Percentiles rank a stretch among this genome's conserved stretches.
Conservation (phyloP, 2,329 filamentous ascomycete genomes). For the Drechslerella coelobrocha region DNA sequence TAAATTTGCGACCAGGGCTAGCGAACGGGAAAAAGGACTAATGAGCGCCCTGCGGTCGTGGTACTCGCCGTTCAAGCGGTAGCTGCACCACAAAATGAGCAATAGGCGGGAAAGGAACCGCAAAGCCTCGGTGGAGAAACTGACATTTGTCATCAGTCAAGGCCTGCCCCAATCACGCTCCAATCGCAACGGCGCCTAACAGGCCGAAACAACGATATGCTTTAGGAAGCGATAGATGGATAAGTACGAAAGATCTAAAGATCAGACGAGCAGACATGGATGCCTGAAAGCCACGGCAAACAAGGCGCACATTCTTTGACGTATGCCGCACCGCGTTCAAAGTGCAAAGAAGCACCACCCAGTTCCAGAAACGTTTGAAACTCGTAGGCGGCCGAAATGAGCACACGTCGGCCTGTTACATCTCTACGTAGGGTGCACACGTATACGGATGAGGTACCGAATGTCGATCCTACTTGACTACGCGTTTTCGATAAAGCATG, state of each 20-base stretch:
- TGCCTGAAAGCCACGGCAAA: conserved; percentile 34
- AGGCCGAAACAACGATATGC: conserved; percentile 12
- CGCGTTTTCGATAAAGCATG: conserved; percentile 13
- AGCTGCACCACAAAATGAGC: conserved; percentile 16
- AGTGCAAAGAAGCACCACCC: conserved; percentile 12
- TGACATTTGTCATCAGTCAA: conserved; percentile 39
- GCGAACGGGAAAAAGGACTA: background rate
- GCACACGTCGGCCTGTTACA: background rate
- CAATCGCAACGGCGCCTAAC: conserved; percentile 15
- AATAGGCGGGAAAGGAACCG: conserved; percentile 30
- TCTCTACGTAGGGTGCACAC: background rate
- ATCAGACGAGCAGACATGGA: conserved; percentile 11
- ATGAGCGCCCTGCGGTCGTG: conserved; percentile 4
- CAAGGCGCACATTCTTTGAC: conserved; percentile 18
- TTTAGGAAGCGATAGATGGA: background rate
- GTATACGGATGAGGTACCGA: conserved; percentile 13
- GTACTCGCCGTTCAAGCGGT: conserved; percentile 42
- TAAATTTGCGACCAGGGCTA: background rate
- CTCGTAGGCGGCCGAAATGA: conserved; percentile 3
- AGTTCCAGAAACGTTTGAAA: background rate
- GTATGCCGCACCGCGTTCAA: conserved; percentile 18
- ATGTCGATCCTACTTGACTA: conserved; percentile 21
- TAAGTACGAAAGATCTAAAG: background rate
- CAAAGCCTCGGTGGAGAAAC: conserved; percentile 43
- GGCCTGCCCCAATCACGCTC: conserved; percentile 24